These are phyloP conservation scores for Haematococcus lacustris DNA, from an alignment of 139 green algal species.

Conservation along the genomic window DNA sequence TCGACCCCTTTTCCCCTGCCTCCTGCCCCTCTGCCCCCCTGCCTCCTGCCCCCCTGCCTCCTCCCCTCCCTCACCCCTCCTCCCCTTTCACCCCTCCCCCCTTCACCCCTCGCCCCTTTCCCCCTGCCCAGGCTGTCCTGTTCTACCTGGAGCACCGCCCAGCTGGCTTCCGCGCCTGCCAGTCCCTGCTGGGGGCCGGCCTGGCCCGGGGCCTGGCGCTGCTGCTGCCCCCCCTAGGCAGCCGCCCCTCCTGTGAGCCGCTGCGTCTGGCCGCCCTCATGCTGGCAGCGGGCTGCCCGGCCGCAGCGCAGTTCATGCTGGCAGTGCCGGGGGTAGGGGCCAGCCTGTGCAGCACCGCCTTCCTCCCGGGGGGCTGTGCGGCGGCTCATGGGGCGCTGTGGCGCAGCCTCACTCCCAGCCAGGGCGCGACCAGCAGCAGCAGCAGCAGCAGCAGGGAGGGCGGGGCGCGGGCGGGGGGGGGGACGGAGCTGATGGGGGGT, in stretches of 20 bases:
- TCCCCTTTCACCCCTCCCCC: too few species aligned
- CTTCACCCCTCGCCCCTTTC: neutral
- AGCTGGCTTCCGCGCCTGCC: constrained; percentile 11
- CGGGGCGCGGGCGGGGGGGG: too few species aligned
- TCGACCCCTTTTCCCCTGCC: neutral
- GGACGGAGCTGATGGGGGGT: too few species aligned
- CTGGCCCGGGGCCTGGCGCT: constrained; percentile 14
- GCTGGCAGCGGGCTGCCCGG: constrained; percentile 7
- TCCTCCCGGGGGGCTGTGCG: constrained; percentile 1
- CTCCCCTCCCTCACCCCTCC: too few species aligned
- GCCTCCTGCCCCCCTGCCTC: too few species aligned
- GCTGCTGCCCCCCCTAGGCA: constrained; percentile 11
- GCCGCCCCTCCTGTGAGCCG: constrained; percentile 13
- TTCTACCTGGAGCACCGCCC: constrained; percentile 24
- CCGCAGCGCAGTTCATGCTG: constrained; percentile 18
- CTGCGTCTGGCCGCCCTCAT: constrained; percentile 25
- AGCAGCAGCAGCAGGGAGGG: neutral
- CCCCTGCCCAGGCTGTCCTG: constrained; percentile 10
- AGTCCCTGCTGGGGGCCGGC: constrained; percentile 14
- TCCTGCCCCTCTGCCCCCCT: too few species aligned
- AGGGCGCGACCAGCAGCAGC: neutral
- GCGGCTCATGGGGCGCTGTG: constrained; percentile 32
- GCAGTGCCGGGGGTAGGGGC: constrained; percentile 24
- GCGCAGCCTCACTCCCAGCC: constrained; percentile 12
- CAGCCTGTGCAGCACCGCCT: constrained; percentile 7